These are phyloP conservation scores for Amanita pseudoporphyria DNA, from an alignment of 768 basidiomycete genomes.

Conservation along the genomic window DNA sequence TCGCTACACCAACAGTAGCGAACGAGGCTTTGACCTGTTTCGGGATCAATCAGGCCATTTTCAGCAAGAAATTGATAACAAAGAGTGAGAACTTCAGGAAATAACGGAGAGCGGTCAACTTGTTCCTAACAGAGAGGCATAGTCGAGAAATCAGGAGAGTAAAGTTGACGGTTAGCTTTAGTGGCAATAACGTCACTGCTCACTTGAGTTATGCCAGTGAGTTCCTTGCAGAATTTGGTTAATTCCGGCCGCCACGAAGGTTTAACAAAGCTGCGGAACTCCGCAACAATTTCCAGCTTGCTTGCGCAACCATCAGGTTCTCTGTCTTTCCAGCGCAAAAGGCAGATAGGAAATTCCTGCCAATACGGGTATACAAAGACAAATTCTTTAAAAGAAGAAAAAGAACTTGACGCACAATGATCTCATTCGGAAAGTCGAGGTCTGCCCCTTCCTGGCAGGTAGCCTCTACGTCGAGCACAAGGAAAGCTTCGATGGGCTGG, in stretches of 20 bases:
- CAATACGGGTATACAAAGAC: neutral
- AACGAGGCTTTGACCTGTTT: conserved; percentile 43
- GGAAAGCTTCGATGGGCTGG: conserved; percentile 64
- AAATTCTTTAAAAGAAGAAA: neutral
- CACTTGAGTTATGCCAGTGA: conserved; percentile 94
- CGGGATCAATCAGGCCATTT: conserved; percentile 58
- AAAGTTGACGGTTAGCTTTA: neutral
- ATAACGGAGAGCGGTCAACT: conserved; percentile 72
- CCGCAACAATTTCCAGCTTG: conserved; percentile 59
- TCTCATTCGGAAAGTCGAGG: conserved; percentile 89
- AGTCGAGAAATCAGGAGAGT: neutral
- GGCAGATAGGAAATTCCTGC: conserved; percentile 90
- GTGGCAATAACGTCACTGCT: conserved; percentile 14
- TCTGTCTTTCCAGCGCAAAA: conserved; percentile 75
- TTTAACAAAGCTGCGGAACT: conserved; percentile 81
- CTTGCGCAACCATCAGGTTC: conserved; percentile 39
- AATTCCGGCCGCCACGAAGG: conserved; percentile 83
- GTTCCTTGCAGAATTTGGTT: conserved; percentile 71
- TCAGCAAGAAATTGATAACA: conserved; percentile 62
- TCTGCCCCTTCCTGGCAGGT: conserved; percentile 63
- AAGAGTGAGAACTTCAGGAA: conserved; percentile 53
- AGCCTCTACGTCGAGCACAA: conserved; percentile 86
- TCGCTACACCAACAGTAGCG: conserved; percentile 80
- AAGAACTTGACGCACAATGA: conserved; percentile 58
- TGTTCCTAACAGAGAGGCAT: conserved; percentile 44